Conservation (phyloP, 768 basidiomycete genomes). For the Naganishia antarctica region DNA sequence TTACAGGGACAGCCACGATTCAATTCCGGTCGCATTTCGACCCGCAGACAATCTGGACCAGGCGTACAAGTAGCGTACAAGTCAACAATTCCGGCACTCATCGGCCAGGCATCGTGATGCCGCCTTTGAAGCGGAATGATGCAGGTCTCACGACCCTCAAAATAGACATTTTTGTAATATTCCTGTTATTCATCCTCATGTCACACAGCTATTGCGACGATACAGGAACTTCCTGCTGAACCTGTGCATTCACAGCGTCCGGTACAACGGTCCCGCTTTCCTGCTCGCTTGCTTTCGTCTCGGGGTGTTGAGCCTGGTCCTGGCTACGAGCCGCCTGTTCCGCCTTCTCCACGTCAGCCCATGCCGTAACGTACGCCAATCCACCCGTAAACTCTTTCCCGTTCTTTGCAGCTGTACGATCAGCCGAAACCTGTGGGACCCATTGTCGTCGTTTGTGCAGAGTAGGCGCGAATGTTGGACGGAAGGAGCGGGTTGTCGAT, state of each 20-base stretch:
- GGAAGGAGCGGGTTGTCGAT: not conserved
- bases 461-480: slow-evolving; percentile 21
- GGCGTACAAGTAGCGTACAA: too few relatives aligned
- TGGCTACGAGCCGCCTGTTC: not conserved
- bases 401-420: slow-evolving; percentile 18
- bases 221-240: slow-evolving; percentile 20
- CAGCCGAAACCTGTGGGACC: slow-evolving; percentile 7
- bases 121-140: too few relatives aligned
- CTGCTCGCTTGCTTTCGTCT: not conserved
- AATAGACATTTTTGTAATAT: too few relatives aligned
- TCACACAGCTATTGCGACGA: slow-evolving; percentile 9
- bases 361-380: slow-evolving; percentile 14
- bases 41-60: too few relatives aligned
- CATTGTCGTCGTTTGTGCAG: slow-evolving; percentile 19
- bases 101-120: too few relatives aligned
- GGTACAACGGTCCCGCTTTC: not conserved
- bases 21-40: too few relatives aligned
- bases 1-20: too few relatives aligned
- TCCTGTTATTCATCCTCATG: not conserved
- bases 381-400: slow-evolving; percentile 21
- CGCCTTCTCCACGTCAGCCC: slow-evolving; percentile 16
- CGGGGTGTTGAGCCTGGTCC: not conserved
- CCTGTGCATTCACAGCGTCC: not conserved
- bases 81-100: too few relatives aligned
- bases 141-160: too few relatives aligned